Percentiles rank a stretch among this genome's conserved stretches.
These are phyloP conservation scores for Drosera capensis DNA, from an alignment of 148 eudicot genomes.

Conservation along the genomic window DNA sequence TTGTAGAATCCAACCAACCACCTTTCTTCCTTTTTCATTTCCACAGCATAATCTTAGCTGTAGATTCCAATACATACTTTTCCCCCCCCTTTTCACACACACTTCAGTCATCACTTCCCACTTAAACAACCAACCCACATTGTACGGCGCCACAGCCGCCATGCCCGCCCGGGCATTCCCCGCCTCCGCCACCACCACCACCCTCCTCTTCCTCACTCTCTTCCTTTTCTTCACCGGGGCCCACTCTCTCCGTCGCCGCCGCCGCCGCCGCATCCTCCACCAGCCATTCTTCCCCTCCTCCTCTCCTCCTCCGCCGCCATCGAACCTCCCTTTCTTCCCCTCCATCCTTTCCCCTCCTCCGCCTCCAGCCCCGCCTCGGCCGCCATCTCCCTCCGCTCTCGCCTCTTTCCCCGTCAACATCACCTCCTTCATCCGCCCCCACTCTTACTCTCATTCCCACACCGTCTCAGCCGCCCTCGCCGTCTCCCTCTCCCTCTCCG, in stretches of 20 bases:
- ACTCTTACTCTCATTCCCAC: neutral
- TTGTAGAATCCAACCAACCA: too few species aligned
- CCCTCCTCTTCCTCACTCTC: neutral
- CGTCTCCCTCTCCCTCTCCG: neutral
- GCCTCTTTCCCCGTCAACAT: neutral
- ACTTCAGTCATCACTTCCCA: neutral
- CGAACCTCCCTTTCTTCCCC: constrained; percentile 8
- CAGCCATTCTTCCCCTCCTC: constrained; percentile 6
- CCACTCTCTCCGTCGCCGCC: too few species aligned
- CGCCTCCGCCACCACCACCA: too few species aligned
- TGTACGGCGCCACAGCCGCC: neutral
- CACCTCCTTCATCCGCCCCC: neutral
- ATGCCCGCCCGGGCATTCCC: neutral
- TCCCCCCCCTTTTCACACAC: neutral
- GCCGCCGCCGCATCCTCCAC: constrained; percentile 6
- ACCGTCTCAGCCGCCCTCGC: neutral
- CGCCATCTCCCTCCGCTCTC: too few species aligned
- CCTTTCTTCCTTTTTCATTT: too few species aligned
- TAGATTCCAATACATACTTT: too few species aligned
- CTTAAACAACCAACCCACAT: constrained; percentile 1
- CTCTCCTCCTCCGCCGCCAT: constrained; percentile 3
- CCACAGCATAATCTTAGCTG: too few species aligned
- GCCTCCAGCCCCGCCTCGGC: constrained; percentile 19
- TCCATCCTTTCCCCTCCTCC: neutral
- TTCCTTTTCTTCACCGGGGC: neutral